Evolutionary conservation across 129 eudicot species (phyloP), one percentile per base, ranked within the genome.

Genomic region (Logfia minima): DNA sequence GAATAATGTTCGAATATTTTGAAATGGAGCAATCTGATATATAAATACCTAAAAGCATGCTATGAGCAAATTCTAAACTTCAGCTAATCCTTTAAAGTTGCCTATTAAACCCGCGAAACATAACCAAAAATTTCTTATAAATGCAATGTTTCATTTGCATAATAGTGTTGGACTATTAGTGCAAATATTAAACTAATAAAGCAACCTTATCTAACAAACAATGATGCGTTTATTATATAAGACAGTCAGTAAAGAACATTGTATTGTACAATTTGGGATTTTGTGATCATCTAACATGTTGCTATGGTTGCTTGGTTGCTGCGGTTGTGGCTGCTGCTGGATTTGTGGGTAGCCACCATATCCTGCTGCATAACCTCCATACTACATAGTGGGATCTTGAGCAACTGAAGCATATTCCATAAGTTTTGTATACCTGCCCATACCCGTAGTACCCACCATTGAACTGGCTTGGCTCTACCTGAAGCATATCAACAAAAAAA

Each of bases 381-480:
- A n/a, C n/a, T n/a, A n/a, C n/a, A n/a, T n/a, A n/a, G n/a, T n/a
- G n/a, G n/a, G n/a, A n/a, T n/a, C 95, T 81, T 90, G 98, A 28
- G 88, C 88, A 62, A 91, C 84, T 0, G 92, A 85, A 60, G 88
- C 95, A 87, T 86, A 87, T 31, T 31, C 89, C 98, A 60, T 90
- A 89, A 61, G 89, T 78, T 67, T 89, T 89, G 71, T 89, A 89
- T 74, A 90, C 93, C 23, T 89, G 91, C 70, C 92, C 84, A 83
- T 88, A 92, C 59, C 92, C 96, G 77, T 88, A 84, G 78, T 88
- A 90, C 23, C 90, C 90, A 58, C 90, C 86, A 72, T 80, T 86
- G 86, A 82, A 84, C 76, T 93, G 98, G 85, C 85, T 92, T 71
- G 80, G 84, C 37, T 93, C 95, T 63, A 77, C 87, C 87, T 88